These are phyloP conservation scores for Hypoxylon sp. DNA, from an alignment of 2,329 filamentous ascomycete species.

Conservation along the genomic window DNA sequence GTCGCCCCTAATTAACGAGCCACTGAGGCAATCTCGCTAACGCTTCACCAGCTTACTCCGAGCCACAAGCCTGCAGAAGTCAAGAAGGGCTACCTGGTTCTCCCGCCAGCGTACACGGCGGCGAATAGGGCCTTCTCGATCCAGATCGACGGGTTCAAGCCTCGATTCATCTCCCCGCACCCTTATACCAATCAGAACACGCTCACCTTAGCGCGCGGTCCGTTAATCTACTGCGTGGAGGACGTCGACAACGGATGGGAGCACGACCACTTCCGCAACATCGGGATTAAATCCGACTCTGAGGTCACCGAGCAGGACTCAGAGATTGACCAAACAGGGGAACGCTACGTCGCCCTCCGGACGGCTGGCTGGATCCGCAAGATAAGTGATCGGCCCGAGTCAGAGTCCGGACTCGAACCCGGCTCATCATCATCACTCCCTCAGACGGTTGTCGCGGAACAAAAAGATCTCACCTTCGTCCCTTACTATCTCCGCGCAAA, in stretches of 20 bases:
- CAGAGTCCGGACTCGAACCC: slow-evolving; percentile 36
- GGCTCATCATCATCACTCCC: slow-evolving; percentile 34
- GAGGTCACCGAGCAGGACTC: slow-evolving; percentile 35
- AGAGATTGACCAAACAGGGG: slow-evolving; percentile 38
- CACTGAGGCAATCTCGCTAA: slow-evolving; percentile 28
- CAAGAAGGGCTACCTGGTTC: slow-evolving; percentile 59
- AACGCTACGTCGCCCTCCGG: slow-evolving; percentile 44
- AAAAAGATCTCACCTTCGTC: slow-evolving; percentile 56
- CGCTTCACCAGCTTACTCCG: slow-evolving; percentile 48
- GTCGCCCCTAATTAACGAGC: slow-evolving; percentile 15
- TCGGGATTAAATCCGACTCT: slow-evolving; percentile 43
- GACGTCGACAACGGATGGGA: slow-evolving; percentile 66
- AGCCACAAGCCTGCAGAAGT: slow-evolving; percentile 44
- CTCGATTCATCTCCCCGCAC: slow-evolving; percentile 61
- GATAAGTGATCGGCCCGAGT: slow-evolving; percentile 33
- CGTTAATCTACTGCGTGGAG: slow-evolving; percentile 68
- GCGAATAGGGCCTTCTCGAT: slow-evolving; percentile 55
- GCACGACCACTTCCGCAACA: slow-evolving; percentile 61
- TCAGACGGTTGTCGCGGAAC: slow-evolving; percentile 34
- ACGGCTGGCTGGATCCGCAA: slow-evolving; percentile 40
- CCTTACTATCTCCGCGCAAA: slow-evolving; percentile 66
- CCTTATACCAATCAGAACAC: slow-evolving; percentile 65
- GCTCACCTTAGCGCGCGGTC: slow-evolving; percentile 63
- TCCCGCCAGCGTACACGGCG: slow-evolving; percentile 53
- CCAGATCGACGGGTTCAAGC: slow-evolving; percentile 54